phyloP scores from a whole-genome alignment of 495 filamentous ascomycete genomes.

The Aspergillus diversus region DNA sequence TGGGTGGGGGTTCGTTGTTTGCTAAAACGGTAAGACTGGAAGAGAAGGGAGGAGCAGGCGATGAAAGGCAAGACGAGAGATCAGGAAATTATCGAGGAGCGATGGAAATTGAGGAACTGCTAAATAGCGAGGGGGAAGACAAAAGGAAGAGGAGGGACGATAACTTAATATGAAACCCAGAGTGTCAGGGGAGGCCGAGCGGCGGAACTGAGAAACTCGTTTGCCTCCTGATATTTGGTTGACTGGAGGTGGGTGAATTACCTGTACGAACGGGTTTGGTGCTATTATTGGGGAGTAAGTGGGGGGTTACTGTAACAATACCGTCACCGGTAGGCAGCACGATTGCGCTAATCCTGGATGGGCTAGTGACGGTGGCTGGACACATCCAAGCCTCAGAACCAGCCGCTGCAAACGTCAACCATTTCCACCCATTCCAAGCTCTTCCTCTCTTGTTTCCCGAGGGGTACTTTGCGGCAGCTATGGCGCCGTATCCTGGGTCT shows the following conservation, averaged over 20 bases:
- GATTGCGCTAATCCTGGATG: constrained; percentile 22
- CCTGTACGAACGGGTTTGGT: constrained; percentile 2
- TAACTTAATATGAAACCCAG: constrained; percentile 16
- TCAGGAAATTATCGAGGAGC: constrained; percentile 3
- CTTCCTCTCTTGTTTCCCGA: constrained; percentile 28
- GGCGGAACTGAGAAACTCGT: constrained; percentile 22
- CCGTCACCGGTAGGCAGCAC: constrained; percentile 16
- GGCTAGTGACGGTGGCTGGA: constrained; percentile 26
- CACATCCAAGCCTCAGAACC: constrained; percentile 24
- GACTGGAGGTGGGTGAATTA: constrained; percentile 18
- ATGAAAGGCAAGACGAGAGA: constrained; percentile 8
- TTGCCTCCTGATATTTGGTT: constrained; percentile 19
- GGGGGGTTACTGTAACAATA: constrained; percentile 27
- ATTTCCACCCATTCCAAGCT: constrained; percentile 7
- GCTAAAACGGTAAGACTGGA: constrained; percentile 18
- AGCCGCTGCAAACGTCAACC: constrained; percentile 23
- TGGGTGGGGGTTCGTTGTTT: constrained; percentile 8
- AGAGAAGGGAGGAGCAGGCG: constrained; percentile 12
- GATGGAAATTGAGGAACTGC: constrained; percentile 21
- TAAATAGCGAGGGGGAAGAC: constrained; percentile 15
- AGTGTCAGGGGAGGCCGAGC: constrained; percentile 22
- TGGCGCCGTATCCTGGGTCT: constrained; percentile 73
- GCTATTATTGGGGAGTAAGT: constrained; percentile 3
- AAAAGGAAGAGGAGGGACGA: constrained; percentile 18
- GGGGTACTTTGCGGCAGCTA: constrained; percentile 35